Evolutionary conservation across 768 basidiomycete species (phyloP).

Genomic region (Hericium erinaceus): DNA sequence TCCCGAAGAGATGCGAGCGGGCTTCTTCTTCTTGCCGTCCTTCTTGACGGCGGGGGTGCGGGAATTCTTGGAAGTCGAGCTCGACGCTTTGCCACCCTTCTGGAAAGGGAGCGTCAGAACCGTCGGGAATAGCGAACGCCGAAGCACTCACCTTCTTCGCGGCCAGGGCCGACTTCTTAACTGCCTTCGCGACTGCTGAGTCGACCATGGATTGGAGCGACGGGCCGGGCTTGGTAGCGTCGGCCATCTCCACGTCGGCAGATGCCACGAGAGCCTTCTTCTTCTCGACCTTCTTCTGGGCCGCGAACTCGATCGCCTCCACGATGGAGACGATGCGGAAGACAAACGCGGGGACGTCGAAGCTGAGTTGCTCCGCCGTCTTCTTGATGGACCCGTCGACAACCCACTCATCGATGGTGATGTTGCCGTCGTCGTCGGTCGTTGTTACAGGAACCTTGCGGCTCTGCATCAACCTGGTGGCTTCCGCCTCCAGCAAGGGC

Average conservation of each 20-base stretch:
- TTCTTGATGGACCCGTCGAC: not conserved
- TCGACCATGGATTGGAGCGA: not conserved
- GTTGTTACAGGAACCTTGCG: not conserved
- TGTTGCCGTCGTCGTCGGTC: not conserved
- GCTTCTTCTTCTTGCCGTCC: not conserved
- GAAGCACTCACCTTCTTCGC: not conserved
- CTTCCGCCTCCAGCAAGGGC: not conserved
- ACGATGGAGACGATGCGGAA: not conserved
- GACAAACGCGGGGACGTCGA: not conserved
- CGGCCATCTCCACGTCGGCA: not conserved
- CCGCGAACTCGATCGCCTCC: not conserved
- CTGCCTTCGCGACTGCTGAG: not conserved
- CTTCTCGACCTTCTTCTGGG: not conserved
- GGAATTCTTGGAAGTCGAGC: not conserved
- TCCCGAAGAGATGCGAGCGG: not conserved
- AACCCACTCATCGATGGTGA: not conserved
- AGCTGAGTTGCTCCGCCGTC: not conserved
- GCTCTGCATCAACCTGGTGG: not conserved
- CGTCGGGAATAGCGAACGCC: not conserved
- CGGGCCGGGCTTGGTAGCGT: not conserved
- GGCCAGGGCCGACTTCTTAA: not conserved
- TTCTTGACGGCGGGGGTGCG: not conserved
- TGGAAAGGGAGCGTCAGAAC: too few species aligned
- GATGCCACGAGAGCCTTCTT: not conserved
- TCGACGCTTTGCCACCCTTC: not conserved